Evolutionary conservation across 176 grass and related monocot species (phyloP).

Genomic region (Zoysia pacifica): DNA sequence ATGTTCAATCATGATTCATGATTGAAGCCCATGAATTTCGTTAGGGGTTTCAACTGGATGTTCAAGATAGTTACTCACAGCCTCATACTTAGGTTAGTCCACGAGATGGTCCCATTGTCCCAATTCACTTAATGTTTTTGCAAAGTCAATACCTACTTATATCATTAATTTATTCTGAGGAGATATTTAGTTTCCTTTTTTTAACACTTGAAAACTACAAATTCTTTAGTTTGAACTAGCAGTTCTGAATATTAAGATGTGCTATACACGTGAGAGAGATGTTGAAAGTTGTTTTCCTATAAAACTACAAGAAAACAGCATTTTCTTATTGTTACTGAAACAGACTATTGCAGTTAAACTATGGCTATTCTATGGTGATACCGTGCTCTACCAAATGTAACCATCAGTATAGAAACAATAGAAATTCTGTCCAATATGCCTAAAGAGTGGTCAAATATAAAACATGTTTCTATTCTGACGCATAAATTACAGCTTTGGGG

Average conservation of each 20-base stretch:
- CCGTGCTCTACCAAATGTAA: not conserved
- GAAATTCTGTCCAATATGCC: not conserved
- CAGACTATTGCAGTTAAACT: not conserved
- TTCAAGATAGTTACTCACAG: not conserved
- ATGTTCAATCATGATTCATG: not conserved
- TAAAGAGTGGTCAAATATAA: not conserved
- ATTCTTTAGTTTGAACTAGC: conserved; percentile 4
- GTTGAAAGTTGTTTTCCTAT: not conserved
- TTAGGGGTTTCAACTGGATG: not conserved
- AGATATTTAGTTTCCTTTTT: not conserved
- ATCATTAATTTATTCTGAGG: not conserved
- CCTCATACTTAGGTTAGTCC: not conserved
- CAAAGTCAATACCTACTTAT: not conserved
- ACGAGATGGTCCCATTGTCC: no score
- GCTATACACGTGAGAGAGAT: not conserved
- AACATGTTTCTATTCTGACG: not conserved
- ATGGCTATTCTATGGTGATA: not conserved
- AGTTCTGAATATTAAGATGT: not conserved
- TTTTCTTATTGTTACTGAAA: not conserved
- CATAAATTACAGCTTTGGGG: not conserved
- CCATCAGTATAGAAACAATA: not conserved
- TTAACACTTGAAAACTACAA: not conserved
- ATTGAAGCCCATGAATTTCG: not conserved
- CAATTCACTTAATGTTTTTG: not conserved
- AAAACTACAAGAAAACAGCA: not conserved